Base-by-base conservation (phyloP, 2,329 filamentous ascomycete species). In the Fusarium torreyae region DNA sequence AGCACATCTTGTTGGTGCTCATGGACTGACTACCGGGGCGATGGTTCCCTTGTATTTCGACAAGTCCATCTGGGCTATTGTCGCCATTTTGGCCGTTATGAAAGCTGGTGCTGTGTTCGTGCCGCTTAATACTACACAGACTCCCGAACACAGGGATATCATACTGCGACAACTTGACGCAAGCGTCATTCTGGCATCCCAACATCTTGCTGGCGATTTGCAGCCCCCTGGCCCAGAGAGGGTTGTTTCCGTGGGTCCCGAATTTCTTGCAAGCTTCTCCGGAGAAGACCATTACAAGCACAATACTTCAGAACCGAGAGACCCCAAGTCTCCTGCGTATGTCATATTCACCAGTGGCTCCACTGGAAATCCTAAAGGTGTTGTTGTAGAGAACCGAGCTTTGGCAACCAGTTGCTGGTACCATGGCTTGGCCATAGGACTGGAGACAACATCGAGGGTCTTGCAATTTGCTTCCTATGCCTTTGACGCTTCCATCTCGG, bases 331-430 rank as follows among this genome's bases (percentile, higher is more conserved):
- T 28, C 6, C 44, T 10, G 53, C 52, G 24, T 67, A 67, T 34
- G 18, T 54, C 43, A 64, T 67, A 9, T 67, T 67, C 43, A 67
- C 64, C 2, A 57, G 46, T 42, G 60, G 60, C 2, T 39, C 17
- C 8, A 57, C 60, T 6, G 56, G 56, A 2, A 6, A 54, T 10
- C 56, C 64, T 5, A 67, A 67, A 15, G 60, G 64, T 15, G 60
- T 67, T 40, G 31, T 64, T 36, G 15, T 67, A 5, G 46, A 57
- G n/a, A 48, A 67, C 22, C 26, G 36, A 7, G 55, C 64, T 20
- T 3, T 59, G 24, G 40, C 48, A 9, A 64, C 64, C 15, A 64
- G 64, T 51, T 64, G 54, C 36, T 51, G 31, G 14, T 36, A 56
- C 39, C 55, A 64, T 9, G 59, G 59, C 26, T 20, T 46, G 7